Evolutionary conservation across 768 basidiomycete species (phyloP).

Genomic region (Termitomyces sp.): DNA sequence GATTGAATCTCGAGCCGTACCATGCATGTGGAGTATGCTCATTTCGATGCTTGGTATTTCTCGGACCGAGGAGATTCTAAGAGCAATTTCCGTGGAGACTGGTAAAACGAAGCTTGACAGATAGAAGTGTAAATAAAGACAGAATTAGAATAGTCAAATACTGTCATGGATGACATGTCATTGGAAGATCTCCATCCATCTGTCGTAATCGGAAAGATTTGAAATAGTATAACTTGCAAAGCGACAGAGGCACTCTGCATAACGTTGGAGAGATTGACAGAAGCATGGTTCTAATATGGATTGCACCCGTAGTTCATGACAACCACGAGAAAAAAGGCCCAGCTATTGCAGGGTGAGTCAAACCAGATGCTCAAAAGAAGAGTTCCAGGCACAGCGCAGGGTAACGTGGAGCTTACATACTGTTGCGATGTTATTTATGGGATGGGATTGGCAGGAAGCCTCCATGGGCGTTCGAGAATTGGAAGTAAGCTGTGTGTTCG

Average conservation of each 20-base stretch:
- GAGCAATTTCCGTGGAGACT: background rate
- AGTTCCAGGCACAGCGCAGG: background rate
- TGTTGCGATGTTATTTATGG: background rate
- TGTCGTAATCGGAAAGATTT: background rate
- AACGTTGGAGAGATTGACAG: background rate
- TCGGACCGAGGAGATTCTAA: background rate
- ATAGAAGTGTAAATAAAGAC: background rate
- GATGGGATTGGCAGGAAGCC: background rate
- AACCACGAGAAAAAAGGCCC: background rate
- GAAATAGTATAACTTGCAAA: background rate
- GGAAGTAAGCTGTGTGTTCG: background rate
- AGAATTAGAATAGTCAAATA: background rate
- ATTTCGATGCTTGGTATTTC: background rate
- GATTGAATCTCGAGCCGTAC: background rate
- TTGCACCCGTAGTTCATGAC: background rate
- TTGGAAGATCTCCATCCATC: background rate
- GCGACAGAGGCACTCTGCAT: background rate
- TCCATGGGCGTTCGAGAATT: background rate
- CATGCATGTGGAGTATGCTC: background rate
- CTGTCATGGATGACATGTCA: background rate
- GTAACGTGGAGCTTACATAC: background rate
- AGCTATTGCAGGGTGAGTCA: background rate
- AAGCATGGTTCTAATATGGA: background rate
- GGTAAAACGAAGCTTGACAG: background rate
- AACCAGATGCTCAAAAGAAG: background rate